Evolutionary conservation across 2,329 filamentous ascomycete genomes (phyloP).

Genomic region (Alternaria infectoria): DNA sequence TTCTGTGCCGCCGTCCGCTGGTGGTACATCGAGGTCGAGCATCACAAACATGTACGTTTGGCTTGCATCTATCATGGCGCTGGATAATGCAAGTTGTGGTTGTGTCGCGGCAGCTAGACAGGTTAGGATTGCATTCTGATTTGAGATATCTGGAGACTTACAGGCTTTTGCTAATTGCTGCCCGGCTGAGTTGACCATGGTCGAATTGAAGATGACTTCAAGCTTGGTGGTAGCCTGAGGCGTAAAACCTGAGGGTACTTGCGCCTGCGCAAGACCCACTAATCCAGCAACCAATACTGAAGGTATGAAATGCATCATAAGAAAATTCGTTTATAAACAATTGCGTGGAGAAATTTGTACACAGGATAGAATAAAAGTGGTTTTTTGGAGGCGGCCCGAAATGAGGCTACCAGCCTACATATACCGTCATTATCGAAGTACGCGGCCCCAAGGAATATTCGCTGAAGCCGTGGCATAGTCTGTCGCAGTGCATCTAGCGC

Average conservation of each 20-base stretch:
- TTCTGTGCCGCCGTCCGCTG: conserved; percentile 24
- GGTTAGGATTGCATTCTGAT: conserved; percentile 7
- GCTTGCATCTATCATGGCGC: conserved; percentile 13
- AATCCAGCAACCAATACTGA: conserved; percentile 32
- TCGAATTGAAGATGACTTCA: conserved; percentile 42
- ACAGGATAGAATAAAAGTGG: neutral
- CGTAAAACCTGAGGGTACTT: conserved; percentile 40
- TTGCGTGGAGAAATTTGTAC: neutral
- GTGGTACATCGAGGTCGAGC: conserved; percentile 45
- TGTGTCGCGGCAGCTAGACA: conserved; percentile 30
- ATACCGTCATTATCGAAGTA: conserved; percentile 15
- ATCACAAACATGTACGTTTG: conserved; percentile 46
- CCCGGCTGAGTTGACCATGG: conserved; percentile 37
- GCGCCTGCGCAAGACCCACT: conserved; percentile 36
- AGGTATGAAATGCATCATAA: conserved; percentile 32
- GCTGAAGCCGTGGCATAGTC: conserved; percentile 21
- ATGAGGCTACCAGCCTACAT: conserved; percentile 17
- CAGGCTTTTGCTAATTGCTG: conserved; percentile 37
- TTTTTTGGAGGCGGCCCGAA: neutral
- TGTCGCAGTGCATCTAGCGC: conserved; percentile 28
- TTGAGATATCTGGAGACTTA: conserved; percentile 7
- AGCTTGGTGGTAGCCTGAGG: conserved; percentile 36
- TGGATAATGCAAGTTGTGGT: conserved; percentile 37
- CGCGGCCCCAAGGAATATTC: conserved; percentile 28
- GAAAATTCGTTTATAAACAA: neutral